Conservation (phyloP, 2,329 filamentous ascomycete genomes). For the Aspergillus jensenii region DNA sequence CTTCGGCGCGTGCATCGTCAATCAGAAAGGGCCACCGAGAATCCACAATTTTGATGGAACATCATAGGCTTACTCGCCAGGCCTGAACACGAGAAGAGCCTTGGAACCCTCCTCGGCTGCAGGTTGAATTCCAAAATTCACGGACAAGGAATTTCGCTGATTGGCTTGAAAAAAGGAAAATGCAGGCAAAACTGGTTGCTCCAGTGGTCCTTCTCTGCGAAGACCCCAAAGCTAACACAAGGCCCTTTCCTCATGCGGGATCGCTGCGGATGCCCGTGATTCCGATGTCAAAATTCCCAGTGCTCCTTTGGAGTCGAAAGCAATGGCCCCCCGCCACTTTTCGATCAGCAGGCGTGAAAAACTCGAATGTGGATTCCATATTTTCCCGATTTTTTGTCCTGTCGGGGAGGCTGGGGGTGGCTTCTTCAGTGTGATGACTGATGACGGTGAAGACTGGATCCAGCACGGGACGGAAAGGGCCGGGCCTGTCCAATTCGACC, state of each 20-base stretch:
- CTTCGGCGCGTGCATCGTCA: conserved; percentile 9
- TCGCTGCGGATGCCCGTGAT: background rate
- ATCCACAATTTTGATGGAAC: background rate
- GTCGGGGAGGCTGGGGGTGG: background rate
- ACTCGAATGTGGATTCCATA: background rate
- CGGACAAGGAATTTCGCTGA: conserved; percentile 31
- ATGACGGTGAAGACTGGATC: conserved; percentile 18
- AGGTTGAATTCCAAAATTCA: conserved; percentile 25
- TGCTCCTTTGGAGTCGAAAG: background rate
- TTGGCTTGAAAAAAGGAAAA: conserved; percentile 24
- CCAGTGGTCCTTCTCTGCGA: conserved; percentile 22
- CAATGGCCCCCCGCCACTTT: background rate
- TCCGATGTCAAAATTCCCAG: background rate
- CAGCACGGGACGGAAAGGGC: conserved; percentile 38
- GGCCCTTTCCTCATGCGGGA: conserved; percentile 17
- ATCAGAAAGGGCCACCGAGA: conserved; percentile 9
- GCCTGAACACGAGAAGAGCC: conserved; percentile 11
- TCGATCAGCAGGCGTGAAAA: background rate
- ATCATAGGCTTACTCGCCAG: conserved; percentile 11
- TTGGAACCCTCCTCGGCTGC: conserved; percentile 27
- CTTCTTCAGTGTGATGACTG: conserved; percentile 4
- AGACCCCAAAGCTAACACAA: conserved; percentile 24
- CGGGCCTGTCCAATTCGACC: conserved; percentile 26
- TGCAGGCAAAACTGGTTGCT: conserved; percentile 15
- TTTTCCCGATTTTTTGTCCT: background rate